Percentiles rank a stretch among this genome's conserved stretches.
These are phyloP conservation scores for Coemansia aciculifera DNA, from an alignment of 192 early-diverging fungal species.

Conservation along the genomic window DNA sequence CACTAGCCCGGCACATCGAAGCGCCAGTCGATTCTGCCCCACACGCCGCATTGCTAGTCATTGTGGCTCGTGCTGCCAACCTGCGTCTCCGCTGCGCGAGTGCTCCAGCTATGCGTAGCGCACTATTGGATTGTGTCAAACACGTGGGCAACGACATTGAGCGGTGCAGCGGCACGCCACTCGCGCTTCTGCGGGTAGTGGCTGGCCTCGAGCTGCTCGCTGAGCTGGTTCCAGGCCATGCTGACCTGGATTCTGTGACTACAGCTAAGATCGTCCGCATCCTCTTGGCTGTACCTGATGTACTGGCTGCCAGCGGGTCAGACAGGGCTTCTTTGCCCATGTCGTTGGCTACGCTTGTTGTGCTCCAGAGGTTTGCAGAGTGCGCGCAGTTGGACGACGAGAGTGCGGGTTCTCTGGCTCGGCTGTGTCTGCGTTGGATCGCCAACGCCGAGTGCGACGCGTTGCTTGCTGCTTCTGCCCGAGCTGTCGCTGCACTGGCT, in stretches of 20 bases:
- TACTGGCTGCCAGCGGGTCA: neutral
- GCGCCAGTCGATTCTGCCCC: neutral
- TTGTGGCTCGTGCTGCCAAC: constrained; percentile 20
- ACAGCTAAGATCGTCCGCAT: constrained; percentile 18
- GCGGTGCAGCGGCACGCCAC: neutral
- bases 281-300: constrained; percentile 11
- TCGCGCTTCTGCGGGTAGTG: neutral
- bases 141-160: constrained; percentile 5
- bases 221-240: constrained; percentile 31
- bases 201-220: constrained; percentile 36
- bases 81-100: constrained; percentile 24
- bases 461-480: constrained; percentile 15
- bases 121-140: constrained; percentile 22
- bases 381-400: constrained; percentile 20
- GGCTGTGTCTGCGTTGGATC: constrained; percentile 28
- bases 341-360: constrained; percentile 17
- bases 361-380: constrained; percentile 19
- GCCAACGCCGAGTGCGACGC: constrained; percentile 1
- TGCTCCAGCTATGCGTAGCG: constrained; percentile 38
- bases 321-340: neutral
- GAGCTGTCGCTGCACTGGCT: constrained; percentile 16
- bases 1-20: constrained; percentile 20
- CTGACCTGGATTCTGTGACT: constrained; percentile 10
- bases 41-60: neutral
- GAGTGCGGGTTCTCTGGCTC: constrained; percentile 19